These are phyloP conservation scores for Lasiodiplodia hormozganensis DNA, from an alignment of 2,329 filamentous ascomycete genomes.

Conservation along the genomic window DNA sequence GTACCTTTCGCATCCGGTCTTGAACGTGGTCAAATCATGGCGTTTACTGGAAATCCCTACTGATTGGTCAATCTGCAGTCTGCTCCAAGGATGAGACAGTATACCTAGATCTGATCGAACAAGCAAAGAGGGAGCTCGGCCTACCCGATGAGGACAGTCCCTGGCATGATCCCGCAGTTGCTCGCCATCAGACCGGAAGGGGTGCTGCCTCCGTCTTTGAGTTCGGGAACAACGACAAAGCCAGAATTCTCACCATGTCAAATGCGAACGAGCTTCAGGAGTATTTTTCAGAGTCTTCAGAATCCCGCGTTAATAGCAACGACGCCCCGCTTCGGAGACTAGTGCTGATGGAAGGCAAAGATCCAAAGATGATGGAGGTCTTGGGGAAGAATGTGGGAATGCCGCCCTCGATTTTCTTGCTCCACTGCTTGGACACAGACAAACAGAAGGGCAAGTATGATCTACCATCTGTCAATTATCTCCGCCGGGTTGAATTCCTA, in stretches of 20 bases:
- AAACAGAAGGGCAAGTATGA: not conserved
- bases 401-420: not conserved
- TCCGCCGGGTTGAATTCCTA: not conserved
- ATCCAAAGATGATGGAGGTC: not conserved
- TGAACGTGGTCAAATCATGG: too few relatives aligned
- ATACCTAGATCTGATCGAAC: not conserved
- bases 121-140: not conserved
- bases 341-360: not conserved
- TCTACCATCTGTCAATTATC: not conserved
- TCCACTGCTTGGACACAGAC: not conserved
- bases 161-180: not conserved
- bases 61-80: not conserved
- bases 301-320: not conserved
- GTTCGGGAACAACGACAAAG: not conserved
- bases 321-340: not conserved
- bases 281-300: not conserved
- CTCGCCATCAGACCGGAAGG: not conserved
- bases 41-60: not conserved
- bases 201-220: not conserved
- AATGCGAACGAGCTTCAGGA: not conserved
- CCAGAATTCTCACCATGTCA: not conserved
- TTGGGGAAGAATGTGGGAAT: not conserved
- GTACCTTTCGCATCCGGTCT: too few relatives aligned
- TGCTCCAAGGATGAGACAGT: not conserved
- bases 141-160: not conserved